phyloP scores from a whole-genome alignment of 2,329 filamentous ascomycete genomes.

The Pseudocercospora crystallina region DNA sequence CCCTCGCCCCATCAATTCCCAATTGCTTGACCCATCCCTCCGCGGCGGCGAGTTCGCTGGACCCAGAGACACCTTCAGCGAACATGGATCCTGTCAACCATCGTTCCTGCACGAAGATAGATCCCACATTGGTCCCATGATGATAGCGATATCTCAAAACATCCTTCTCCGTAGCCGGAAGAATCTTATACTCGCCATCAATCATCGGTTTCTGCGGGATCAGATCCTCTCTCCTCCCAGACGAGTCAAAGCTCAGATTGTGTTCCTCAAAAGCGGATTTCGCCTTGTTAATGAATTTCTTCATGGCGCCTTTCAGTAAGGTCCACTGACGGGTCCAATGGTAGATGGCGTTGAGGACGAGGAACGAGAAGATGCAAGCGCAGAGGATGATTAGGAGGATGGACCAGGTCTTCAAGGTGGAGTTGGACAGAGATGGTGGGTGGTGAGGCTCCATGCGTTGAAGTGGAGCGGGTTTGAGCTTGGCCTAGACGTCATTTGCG shows the following conservation, averaged over 20 bases:
- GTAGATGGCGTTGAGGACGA: constrained; percentile 16
- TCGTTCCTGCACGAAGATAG: constrained; percentile 60
- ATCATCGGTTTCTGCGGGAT: too few relatives aligned
- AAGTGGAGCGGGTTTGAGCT: constrained; percentile 2
- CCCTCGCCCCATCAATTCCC: constrained; percentile 50
- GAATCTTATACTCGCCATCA: constrained; percentile 29
- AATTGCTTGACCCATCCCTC: constrained; percentile 47
- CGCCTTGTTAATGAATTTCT: constrained; percentile 40
- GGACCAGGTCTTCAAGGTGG: constrained; percentile 11
- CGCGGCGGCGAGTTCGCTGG: constrained; percentile 55
- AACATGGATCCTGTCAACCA: constrained; percentile 57
- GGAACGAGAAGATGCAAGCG: constrained; percentile 17
- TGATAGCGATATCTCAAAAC: constrained; percentile 59
- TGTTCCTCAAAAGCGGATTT: constrained; percentile 34
- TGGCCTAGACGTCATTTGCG: constrained; percentile 8
- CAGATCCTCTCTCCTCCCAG: constrained; percentile 14
- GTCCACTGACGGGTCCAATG: constrained; percentile 7
- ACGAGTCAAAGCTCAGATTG: not conserved
- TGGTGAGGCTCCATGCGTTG: not conserved
- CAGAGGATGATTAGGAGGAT: constrained; percentile 23
- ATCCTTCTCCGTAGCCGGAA: constrained; percentile 39
- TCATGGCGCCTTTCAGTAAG: constrained; percentile 31
- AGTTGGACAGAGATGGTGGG: not conserved
- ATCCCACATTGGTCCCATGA: constrained; percentile 60
- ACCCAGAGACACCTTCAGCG: constrained; percentile 41